Conservation (phyloP, 1,139 yeast species). For the Sporopachydermia cereana region DNA sequence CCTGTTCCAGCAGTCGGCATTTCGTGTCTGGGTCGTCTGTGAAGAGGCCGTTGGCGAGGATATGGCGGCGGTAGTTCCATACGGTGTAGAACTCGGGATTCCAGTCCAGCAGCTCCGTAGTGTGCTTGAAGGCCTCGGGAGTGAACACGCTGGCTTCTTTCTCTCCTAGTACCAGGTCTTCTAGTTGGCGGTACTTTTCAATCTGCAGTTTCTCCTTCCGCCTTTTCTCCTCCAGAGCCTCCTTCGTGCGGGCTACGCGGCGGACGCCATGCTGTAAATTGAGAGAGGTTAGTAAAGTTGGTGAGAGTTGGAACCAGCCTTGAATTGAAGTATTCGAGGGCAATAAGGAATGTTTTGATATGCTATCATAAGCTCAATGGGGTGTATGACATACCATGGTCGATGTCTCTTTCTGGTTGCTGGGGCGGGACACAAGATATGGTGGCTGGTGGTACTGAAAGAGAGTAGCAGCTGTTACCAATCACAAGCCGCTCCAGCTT, state of each 20-base stretch:
- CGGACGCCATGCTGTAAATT: constrained; percentile 65
- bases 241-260: constrained; percentile 44
- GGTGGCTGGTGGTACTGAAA: too few species aligned
- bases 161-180: constrained; percentile 29
- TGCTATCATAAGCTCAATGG: background rate
- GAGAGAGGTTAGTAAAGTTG: too few species aligned
- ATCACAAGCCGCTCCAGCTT: too few species aligned
- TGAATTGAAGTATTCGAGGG: too few species aligned
- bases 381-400: too few species aligned
- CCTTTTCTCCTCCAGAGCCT: constrained; percentile 32
- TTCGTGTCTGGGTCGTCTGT: constrained; percentile 7
- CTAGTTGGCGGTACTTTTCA: constrained; percentile 37
- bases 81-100: constrained; percentile 85
- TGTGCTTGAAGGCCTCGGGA: constrained; percentile 35
- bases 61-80: constrained; percentile 85
- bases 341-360: too few species aligned
- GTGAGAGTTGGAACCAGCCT: too few species aligned
- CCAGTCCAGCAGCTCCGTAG: constrained; percentile 43
- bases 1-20: constrained; percentile 35
- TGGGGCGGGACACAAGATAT: too few species aligned
- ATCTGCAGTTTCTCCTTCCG: constrained; percentile 47
- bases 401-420: too few species aligned
- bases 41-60: constrained; percentile 32
- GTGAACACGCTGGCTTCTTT: constrained; percentile 27
- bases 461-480: too few species aligned